Conservation (phyloP, 169 alveolate genomes). For the Plasmodium knowlesi region DNA sequence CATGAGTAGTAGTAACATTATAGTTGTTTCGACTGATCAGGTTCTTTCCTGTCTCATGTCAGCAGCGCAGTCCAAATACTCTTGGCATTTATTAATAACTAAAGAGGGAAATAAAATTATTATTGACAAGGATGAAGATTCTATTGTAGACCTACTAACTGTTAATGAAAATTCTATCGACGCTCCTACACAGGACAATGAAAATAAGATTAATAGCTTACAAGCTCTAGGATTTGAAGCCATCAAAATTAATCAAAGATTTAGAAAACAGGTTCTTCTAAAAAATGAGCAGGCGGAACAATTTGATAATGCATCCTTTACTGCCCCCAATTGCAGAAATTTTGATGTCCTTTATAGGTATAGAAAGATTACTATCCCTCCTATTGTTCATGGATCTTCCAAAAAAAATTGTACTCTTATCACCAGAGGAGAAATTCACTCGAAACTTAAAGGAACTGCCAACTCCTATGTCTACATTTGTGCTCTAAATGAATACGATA, state of each 20-base stretch:
- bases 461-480: constrained; percentile 87
- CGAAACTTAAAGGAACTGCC: constrained; percentile 77
- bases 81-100: constrained; percentile 91
- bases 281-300: constrained; percentile 79
- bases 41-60: constrained; percentile 91
- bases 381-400: constrained; percentile 77
- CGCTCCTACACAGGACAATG: constrained; percentile 92
- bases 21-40: constrained; percentile 92
- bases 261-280: constrained; percentile 88
- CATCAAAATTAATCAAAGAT: constrained; percentile 89
- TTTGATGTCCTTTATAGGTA: constrained; percentile 89
- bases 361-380: constrained; percentile 89
- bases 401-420: constrained; percentile 76
- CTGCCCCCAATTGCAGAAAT: constrained; percentile 82
- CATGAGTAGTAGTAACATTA: constrained; percentile 76
- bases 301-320: constrained; percentile 84
- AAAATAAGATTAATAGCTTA: constrained; percentile 90
- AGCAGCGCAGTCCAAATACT: constrained; percentile 91
- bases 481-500: constrained; percentile 88
- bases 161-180: constrained; percentile 92
- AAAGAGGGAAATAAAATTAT: constrained; percentile 90
- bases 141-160: constrained; percentile 90
- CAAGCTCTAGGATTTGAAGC: constrained; percentile 92
- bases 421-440: constrained; percentile 88
- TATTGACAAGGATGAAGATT: constrained; percentile 92